Conservation (phyloP, 495 filamentous ascomycete species). For the Hyaloscypha bicolor region DNA sequence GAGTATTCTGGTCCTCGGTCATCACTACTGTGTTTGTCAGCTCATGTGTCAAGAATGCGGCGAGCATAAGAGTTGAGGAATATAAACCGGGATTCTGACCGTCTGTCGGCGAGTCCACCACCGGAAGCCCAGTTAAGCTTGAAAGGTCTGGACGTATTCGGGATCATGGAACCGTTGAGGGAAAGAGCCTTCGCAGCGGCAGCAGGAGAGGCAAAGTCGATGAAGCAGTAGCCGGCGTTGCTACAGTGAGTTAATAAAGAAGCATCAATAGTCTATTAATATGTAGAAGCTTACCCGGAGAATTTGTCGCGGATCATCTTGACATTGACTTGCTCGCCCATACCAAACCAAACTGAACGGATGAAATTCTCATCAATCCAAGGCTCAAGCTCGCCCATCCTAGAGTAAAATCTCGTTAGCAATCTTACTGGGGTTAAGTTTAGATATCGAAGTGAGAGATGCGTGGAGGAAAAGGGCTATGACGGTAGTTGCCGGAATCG, state of each 20-base stretch:
- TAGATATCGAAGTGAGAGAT: neutral
- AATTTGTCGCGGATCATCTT: slow-evolving; percentile 99
- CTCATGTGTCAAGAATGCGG: neutral
- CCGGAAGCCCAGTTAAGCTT: slow-evolving; percentile 99
- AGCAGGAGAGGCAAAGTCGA: slow-evolving; percentile 84
- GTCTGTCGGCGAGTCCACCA: slow-evolving; percentile 90
- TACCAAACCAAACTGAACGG: slow-evolving; percentile 82
- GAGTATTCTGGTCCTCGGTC: slow-evolving; percentile 95
- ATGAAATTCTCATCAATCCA: slow-evolving; percentile 99
- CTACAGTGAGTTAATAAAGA: slow-evolving; percentile 47
- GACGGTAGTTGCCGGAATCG: neutral
- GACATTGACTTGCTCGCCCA: slow-evolving; percentile 93
- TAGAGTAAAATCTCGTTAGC: slow-evolving; percentile 36
- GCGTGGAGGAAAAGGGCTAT: neutral
- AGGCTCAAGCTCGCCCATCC: slow-evolving; percentile 99
- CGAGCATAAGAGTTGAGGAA: slow-evolving; percentile 17
- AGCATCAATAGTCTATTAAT: slow-evolving; percentile 18
- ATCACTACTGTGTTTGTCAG: slow-evolving; percentile 59
- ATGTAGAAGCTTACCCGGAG: slow-evolving; percentile 76
- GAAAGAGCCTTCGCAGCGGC: slow-evolving; percentile 88
- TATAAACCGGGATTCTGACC: slow-evolving; percentile 54
- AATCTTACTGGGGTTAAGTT: neutral
- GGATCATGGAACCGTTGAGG: slow-evolving; percentile 88
- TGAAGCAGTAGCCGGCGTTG: slow-evolving; percentile 98
- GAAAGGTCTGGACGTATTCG: slow-evolving; percentile 93